A percentile compares a stretch with the other conserved stretches of the same genome.
These are phyloP conservation scores for Hylodesmum podocarpum DNA, from an alignment of 306 rosid species.

Conservation along the genomic window DNA sequence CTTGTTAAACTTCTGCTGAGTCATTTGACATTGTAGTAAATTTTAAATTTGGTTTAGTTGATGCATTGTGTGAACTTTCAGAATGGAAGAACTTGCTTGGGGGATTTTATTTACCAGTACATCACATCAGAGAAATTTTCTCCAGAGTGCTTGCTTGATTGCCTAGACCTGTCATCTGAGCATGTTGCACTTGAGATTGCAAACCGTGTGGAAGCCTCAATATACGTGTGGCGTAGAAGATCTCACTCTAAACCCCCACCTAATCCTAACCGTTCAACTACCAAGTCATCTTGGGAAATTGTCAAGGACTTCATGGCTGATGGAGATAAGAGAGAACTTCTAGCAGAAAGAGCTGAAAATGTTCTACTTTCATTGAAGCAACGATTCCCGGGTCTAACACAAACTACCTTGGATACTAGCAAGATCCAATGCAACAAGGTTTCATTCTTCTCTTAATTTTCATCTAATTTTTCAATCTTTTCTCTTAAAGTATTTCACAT, in stretches of 20 bases:
- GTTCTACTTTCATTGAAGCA: conserved; percentile 77
- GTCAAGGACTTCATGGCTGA: conserved; percentile 84
- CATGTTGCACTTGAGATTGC: conserved; percentile 91
- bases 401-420: conserved; percentile 81
- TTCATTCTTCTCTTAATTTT: background rate
- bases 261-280: conserved; percentile 62
- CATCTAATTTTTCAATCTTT: background rate
- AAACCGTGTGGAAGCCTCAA: conserved; percentile 81
- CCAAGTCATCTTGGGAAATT: conserved; percentile 91
- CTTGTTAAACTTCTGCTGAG: background rate
- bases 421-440: conserved; percentile 93
- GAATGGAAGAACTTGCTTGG: conserved; percentile 87
- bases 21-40: background rate
- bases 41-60: background rate
- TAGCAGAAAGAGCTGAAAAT: conserved; percentile 79
- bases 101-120: conserved; percentile 79
- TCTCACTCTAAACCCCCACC: conserved; percentile 54
- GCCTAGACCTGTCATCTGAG: conserved; percentile 81
- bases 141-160: conserved; percentile 74
- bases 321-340: conserved; percentile 79
- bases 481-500: background rate
- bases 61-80: conserved; percentile 30
- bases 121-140: conserved; percentile 87
- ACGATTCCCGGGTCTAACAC: conserved; percentile 76
- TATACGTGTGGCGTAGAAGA: conserved; percentile 86